These are phyloP conservation scores for Aspergillus indologenus DNA, from an alignment of 495 filamentous ascomycete species.

Conservation along the genomic window DNA sequence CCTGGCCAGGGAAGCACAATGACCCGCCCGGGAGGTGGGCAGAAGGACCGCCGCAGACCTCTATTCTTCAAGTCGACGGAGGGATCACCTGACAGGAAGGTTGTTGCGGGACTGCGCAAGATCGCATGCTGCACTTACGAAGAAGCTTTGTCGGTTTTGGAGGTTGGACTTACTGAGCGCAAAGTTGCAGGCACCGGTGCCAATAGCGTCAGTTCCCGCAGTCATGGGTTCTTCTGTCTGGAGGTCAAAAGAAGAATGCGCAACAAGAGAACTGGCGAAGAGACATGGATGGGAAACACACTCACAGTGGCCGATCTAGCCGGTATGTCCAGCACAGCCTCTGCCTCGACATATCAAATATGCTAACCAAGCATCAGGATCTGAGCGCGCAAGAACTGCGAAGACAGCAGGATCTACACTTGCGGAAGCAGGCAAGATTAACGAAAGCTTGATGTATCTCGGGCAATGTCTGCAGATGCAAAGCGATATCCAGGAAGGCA, in stretches of 20 bases:
- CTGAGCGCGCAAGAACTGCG: conserved; percentile 86
- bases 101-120: conserved; percentile 88
- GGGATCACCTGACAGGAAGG: conserved; percentile 76
- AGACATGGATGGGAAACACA: conserved; percentile 72
- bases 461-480: conserved; percentile 98
- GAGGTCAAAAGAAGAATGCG: conserved; percentile 82
- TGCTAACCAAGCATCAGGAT: conserved; percentile 47
- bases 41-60: conserved; percentile 71
- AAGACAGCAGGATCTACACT: conserved; percentile 91
- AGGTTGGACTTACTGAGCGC: conserved; percentile 83
- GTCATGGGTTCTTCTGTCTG: conserved; percentile 94
- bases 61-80: conserved; percentile 88
- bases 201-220: conserved; percentile 84
- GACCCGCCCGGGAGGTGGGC: conserved; percentile 36
- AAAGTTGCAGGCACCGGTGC: conserved; percentile 85
- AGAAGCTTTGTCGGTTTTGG: conserved; percentile 87
- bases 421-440: conserved; percentile 95
- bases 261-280: conserved; percentile 46
- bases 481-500: conserved; percentile 67
- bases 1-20: conserved; percentile 37
- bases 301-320: conserved; percentile 92
- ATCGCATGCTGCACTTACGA: conserved; percentile 80
- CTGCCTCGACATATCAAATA: neutral
- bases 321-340: conserved; percentile 46
- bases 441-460: conserved; percentile 95